Percentiles rank a stretch among this genome's conserved stretches.
Conservation (phyloP, 1,284 basidiomycete genomes). For the Termitomyces sp. region DNA sequence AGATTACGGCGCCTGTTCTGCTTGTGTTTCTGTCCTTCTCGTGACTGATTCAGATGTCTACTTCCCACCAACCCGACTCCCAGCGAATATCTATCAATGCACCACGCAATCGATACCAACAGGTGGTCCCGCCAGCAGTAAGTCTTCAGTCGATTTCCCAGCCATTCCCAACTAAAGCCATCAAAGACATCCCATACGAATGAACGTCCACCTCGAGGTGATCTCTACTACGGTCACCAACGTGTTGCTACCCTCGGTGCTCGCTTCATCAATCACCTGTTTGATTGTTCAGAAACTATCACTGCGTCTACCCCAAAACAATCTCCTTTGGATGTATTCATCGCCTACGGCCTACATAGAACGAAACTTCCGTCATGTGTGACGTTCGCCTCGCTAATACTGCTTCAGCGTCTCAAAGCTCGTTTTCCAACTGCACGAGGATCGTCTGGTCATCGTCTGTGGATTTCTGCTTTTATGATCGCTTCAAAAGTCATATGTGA, state of each 20-base stretch:
- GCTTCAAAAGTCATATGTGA: constrained; percentile 89
- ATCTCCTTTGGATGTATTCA: constrained; percentile 71
- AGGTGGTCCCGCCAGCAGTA: constrained; percentile 15
- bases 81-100: constrained; percentile 15
- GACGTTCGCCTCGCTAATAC: constrained; percentile 80
- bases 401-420: constrained; percentile 83
- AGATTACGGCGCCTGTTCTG: constrained; percentile 6
- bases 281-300: constrained; percentile 67
- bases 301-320: constrained; percentile 43
- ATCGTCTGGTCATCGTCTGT: constrained; percentile 86
- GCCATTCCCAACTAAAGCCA: not conserved
- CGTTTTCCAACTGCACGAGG: constrained; percentile 90
- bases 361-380: constrained; percentile 81
- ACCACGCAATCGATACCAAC: constrained; percentile 17
- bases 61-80: constrained; percentile 15
- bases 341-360: constrained; percentile 87
- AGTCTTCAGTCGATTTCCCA: constrained; percentile 5
- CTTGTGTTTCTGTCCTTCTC: constrained; percentile 5
- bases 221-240: constrained; percentile 82
- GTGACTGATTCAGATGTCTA: constrained; percentile 16
- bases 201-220: constrained; percentile 19
- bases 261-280: constrained; percentile 76
- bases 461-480: constrained; percentile 94
- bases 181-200: constrained; percentile 11
- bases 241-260: constrained; percentile 58